These are phyloP conservation scores for Starmerella vaccinii DNA, from an alignment of 805 yeast genomes.

Conservation along the genomic window DNA sequence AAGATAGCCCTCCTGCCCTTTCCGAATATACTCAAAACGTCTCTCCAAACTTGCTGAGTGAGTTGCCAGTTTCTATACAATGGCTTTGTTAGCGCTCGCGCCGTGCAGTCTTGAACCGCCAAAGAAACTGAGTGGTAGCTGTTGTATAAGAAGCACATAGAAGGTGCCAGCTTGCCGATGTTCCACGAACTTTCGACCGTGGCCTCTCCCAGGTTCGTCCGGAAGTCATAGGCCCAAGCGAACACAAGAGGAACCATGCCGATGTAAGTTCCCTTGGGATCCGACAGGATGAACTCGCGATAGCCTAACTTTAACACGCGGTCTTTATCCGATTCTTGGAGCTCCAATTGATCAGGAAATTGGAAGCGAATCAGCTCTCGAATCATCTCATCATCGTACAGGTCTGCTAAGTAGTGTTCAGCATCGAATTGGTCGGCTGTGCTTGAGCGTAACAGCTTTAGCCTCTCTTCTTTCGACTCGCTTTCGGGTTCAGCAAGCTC, in stretches of 20 bases:
- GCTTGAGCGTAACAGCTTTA: conserved; percentile 47
- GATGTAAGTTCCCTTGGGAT: conserved; percentile 48
- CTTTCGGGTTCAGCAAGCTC: conserved; percentile 76
- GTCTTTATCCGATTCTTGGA: conserved; percentile 52
- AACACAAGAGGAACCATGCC: conserved; percentile 59
- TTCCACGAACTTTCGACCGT: conserved; percentile 91
- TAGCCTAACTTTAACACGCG: conserved; percentile 58
- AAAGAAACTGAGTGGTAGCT: conserved; percentile 39
- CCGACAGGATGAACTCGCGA: conserved; percentile 47
- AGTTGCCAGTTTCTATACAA: conserved; percentile 62
- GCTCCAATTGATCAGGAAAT: conserved; percentile 33
- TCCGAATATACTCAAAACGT: conserved; percentile 52
- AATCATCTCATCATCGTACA: conserved; percentile 44
- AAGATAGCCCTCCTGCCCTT: conserved; percentile 62
- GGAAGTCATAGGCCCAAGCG: conserved; percentile 60
- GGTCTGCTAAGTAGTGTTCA: conserved; percentile 81
- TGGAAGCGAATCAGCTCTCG: conserved; percentile 42
- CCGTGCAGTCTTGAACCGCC: conserved; percentile 48
- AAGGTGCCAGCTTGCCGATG: conserved; percentile 76
- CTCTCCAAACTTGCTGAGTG: conserved; percentile 58
- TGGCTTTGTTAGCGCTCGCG: conserved; percentile 73
- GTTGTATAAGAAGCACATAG: conserved; percentile 59
- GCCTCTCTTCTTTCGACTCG: conserved; percentile 46
- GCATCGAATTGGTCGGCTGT: conserved; percentile 75
- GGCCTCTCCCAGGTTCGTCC: conserved; percentile 61